Conservation (phyloP, 1,284 basidiomycete species). For the Sanghuangporus weigelae region DNA sequence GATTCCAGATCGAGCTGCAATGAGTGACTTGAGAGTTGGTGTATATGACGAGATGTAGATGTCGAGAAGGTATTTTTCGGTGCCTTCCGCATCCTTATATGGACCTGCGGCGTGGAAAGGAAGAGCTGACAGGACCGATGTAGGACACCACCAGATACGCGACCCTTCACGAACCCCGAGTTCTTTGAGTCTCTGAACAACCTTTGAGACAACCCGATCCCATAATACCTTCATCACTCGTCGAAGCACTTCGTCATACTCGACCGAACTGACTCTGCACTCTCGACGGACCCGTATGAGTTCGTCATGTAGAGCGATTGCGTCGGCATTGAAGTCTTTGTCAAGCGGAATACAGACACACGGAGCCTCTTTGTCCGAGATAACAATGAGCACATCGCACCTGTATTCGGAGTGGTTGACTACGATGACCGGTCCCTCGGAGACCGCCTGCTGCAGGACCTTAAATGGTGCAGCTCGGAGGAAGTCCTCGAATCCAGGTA, state of each 20-base stretch:
- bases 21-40: constrained; percentile 30
- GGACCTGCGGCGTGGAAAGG: constrained; percentile 30
- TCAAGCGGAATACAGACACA: neutral
- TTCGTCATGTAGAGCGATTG: neutral
- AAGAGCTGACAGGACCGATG: too few relatives aligned
- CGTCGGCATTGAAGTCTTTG: neutral
- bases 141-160: constrained; percentile 43
- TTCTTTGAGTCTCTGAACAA: constrained; percentile 23
- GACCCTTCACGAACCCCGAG: constrained; percentile 21
- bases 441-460: constrained; percentile 14
- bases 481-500: constrained; percentile 14
- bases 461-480: constrained; percentile 4
- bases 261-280: neutral
- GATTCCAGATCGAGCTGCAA: constrained; percentile 11
- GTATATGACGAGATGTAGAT: constrained; percentile 35
- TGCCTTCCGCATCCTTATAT: neutral
- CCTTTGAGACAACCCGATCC: constrained; percentile 29
- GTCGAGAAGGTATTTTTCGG: constrained; percentile 22
- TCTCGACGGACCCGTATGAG: neutral
- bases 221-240: constrained; percentile 28
- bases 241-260: constrained; percentile 19
- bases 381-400: neutral
- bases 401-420: constrained; percentile 6
- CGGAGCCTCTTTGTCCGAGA: neutral
- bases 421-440: constrained; percentile 8